phyloP scores from a whole-genome alignment of 2,329 filamentous ascomycete genomes.

The Pseudogymnoascus sp. region DNA sequence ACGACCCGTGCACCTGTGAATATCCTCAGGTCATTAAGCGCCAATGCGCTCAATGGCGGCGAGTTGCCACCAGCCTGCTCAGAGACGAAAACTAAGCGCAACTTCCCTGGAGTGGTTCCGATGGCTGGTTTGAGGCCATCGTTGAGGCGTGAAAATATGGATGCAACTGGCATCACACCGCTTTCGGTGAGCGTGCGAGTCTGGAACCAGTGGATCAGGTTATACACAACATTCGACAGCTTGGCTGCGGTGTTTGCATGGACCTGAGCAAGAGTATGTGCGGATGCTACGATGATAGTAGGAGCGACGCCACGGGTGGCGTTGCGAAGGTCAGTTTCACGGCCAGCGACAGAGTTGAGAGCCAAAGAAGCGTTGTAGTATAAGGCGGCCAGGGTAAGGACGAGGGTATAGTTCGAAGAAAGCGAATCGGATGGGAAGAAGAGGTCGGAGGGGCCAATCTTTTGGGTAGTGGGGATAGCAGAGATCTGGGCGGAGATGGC shows the following conservation, averaged over 20 bases:
- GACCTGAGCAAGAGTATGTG: slow-evolving; percentile 61
- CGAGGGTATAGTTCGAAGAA: slow-evolving; percentile 69
- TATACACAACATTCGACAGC: slow-evolving; percentile 55
- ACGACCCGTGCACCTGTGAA: slow-evolving; percentile 73
- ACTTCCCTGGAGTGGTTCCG: slow-evolving; percentile 58
- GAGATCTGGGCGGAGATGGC: slow-evolving; percentile 71
- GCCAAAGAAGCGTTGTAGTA: slow-evolving; percentile 79
- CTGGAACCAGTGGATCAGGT: slow-evolving; percentile 63
- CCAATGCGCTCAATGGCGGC: slow-evolving; percentile 57
- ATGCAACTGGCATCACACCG: slow-evolving; percentile 65
- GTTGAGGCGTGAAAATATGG: slow-evolving; percentile 54
- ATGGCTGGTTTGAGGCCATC: slow-evolving; percentile 50
- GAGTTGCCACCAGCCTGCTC: slow-evolving; percentile 58
- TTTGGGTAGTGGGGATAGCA: slow-evolving; percentile 65
- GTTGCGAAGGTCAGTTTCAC: slow-evolving; percentile 60
- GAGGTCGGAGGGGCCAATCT: slow-evolving; percentile 65
- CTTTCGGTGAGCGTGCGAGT: slow-evolving; percentile 58
- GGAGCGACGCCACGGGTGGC: slow-evolving; percentile 69
- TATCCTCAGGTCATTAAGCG: slow-evolving; percentile 72
- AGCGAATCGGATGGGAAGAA: slow-evolving; percentile 80
- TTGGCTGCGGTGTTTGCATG: slow-evolving; percentile 54
- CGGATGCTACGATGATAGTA: slow-evolving; percentile 72
- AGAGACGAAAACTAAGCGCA: slow-evolving; percentile 74
- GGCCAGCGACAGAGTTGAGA: slow-evolving; percentile 78
- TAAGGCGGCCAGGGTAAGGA: slow-evolving; percentile 72